Evolutionary conservation across 2,329 filamentous ascomycete genomes (phyloP), one percentile per base, ranked within the genome.

Genomic region (Pyrenochaeta sp.): DNA sequence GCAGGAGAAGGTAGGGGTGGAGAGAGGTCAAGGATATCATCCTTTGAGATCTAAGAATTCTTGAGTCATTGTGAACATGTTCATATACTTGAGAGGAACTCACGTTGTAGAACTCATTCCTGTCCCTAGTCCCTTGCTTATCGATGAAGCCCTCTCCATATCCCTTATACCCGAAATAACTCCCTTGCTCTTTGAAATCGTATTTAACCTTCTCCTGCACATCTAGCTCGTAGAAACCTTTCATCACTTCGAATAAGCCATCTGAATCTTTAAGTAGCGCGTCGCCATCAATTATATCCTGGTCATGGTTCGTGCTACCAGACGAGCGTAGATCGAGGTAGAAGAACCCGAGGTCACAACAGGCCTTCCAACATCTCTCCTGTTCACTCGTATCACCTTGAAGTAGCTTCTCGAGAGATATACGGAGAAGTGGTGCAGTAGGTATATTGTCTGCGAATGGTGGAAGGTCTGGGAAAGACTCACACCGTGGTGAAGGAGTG

Each of bases 81-180:
- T 32, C 18, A 23, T 6, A 7, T 20, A 20, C 27, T 12, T 23
- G 18, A 11, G n/a, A 20, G 30, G 31, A 29, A 67, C 70, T 36
- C 57, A 84, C 78, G 66, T 85, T 84, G 68, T 84, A 85, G 51
- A 84, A 83, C 56, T 85, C 82, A 56, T 83, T 83, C 32, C 79
- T 69, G 57, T 85, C 82, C 21, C 71, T 66, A 5, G 79, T 83
- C 0, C 83, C 83, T 17, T 77, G 54, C 5, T 69, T 69, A 58
- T 85, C 82, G 10, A 83, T 72, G 0, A 81, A 67, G 3, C 75
- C 75, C 14, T 73, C 76, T 3, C 83, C 82, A 39, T 77, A 77
- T 0, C 76, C 78, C 61, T 83, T 83, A 45, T 75, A 74, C 4
- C 83, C 83, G 56, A 82, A 83, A 51, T 85, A 85, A 2, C 77